Percentiles rank a stretch among this genome's conserved stretches.
Evolutionary conservation across 495 filamentous ascomycete species (phyloP).

Genomic region (Trichoderma orchidacearum): DNA sequence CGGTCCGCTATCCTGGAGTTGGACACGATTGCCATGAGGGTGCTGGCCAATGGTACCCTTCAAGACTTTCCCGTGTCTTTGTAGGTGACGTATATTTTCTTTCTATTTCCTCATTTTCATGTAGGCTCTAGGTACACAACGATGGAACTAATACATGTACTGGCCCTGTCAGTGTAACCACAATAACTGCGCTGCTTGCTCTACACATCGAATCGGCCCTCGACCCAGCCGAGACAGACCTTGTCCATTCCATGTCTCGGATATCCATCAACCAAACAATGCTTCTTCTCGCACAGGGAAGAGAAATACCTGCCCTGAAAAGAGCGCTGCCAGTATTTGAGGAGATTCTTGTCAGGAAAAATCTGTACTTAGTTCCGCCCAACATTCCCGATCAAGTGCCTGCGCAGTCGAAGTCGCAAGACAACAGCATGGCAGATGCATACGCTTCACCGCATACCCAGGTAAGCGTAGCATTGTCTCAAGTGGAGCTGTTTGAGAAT

Average conservation of each 20-base stretch:
- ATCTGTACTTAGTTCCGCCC: neutral
- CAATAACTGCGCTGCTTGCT: neutral
- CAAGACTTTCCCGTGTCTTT: neutral
- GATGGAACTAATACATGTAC: neutral
- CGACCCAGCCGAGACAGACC: neutral
- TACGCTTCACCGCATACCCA: neutral
- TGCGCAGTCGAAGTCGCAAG: neutral
- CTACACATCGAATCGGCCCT: neutral
- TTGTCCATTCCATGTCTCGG: neutral
- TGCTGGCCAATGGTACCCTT: neutral
- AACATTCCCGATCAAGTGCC: neutral
- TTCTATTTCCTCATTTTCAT: neutral
- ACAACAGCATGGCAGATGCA: neutral
- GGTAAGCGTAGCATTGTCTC: neutral
- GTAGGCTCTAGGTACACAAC: neutral
- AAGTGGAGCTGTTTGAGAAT: neutral
- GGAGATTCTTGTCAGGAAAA: neutral
- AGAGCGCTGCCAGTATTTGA: neutral
- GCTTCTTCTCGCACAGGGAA: neutral
- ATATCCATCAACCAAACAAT: neutral
- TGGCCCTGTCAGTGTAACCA: neutral
- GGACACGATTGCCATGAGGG: neutral
- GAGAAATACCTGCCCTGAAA: neutral
- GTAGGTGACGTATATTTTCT: neutral
- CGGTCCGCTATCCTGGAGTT: neutral